A percentile compares a stretch with the other conserved stretches of the same genome.
Conservation (phyloP, 768 basidiomycete genomes). For the Amanita inopinata region DNA sequence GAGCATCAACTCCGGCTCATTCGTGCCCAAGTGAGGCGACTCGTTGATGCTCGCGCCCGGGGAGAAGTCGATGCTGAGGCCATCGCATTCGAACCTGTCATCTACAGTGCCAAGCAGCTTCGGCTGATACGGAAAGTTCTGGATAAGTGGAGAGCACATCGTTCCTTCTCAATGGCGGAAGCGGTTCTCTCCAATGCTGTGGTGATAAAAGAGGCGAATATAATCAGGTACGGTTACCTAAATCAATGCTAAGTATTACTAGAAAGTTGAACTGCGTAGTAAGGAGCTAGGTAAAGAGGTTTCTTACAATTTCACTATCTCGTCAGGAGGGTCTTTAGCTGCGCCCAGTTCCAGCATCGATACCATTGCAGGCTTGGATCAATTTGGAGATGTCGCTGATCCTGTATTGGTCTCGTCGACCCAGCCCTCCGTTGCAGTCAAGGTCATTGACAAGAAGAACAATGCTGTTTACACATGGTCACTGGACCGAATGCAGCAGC, state of each 20-base stretch:
- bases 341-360: constrained; percentile 78
- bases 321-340: constrained; percentile 72
- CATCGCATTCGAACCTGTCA: constrained; percentile 64
- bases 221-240: constrained; percentile 55
- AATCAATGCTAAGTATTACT: constrained; percentile 1
- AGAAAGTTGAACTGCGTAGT: constrained; percentile 28
- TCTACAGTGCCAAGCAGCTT: constrained; percentile 77
- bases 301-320: constrained; percentile 85
- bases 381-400: constrained; percentile 91
- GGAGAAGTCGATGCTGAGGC: constrained; percentile 64
- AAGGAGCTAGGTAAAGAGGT: constrained; percentile 83
- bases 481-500: constrained; percentile 77
- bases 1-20: constrained; percentile 78
- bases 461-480: constrained; percentile 91
- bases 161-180: constrained; percentile 91
- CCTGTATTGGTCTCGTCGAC: constrained; percentile 60
- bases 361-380: constrained; percentile 77
- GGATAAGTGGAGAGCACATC: constrained; percentile 76
- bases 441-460: constrained; percentile 83
- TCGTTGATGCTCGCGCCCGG: constrained; percentile 65
- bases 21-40: constrained; percentile 71
- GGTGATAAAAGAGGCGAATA: constrained; percentile 86
- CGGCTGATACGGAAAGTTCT: constrained; percentile 76
- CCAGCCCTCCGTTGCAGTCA: constrained; percentile 81
- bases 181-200: constrained; percentile 76